Base-by-base conservation (phyloP, 805 yeast genomes). In the Nakazawaea ishiwadae region DNA sequence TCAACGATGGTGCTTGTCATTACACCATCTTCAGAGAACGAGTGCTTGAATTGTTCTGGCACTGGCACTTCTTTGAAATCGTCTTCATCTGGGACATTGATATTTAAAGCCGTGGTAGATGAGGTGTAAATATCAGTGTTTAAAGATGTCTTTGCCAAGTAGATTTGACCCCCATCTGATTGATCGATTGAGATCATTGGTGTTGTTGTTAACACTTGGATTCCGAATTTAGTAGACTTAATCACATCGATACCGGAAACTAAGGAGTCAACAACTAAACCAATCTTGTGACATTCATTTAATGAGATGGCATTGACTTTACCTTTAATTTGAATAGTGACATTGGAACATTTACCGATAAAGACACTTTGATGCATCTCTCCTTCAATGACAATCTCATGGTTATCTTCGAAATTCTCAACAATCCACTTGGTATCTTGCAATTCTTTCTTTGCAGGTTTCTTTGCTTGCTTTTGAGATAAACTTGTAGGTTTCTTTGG, bases 31-130 rank as follows among this genome's bases (percentile, higher is more conserved):
- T 64, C 60, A 40, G 63, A 68, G 47, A 86, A 68, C 14, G 75
- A 69, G 63, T 88, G 96, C 56, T 78, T 77, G 62, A 93, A 74
- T 67, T 93, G 99, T 64, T 93, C 99, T 7, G 98, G 96, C 31
- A 85, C 76, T 7, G 96, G 81, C 41, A 79, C 66, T 62, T 93
- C 99, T 40, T 70, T 75, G 62, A 75, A 81, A 59, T 91, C 96
- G 35, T 72, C 81, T 12, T 69, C 76, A 35, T 73, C 74, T 20
- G 96, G 96, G 34, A 87, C 72, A 55, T 90, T 87, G 51, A 93
- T 70, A 60, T 93, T 93, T 60, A 93, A 68, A 3, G 95, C 75
- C 0, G 97, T 84, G 12, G 95, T 77, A 40, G 86, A 80, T 35
- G 95, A 82, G 2, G 96, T 84, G 63, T 79, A 87, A 35, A 93